phyloP scores from a whole-genome alignment of 345 rosid genomes.

The Microcos paniculata region DNA sequence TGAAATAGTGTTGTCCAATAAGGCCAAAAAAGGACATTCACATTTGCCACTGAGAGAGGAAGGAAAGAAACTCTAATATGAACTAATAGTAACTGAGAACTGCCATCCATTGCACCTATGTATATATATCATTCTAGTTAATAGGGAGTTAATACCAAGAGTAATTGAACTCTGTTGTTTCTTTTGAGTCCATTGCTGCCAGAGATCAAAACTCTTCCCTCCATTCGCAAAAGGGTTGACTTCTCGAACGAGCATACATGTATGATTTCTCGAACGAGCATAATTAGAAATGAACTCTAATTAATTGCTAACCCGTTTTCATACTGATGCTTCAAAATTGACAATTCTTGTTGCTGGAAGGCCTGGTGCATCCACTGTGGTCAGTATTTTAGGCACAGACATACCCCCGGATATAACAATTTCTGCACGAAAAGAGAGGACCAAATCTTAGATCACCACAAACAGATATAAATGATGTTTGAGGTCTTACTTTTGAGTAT shows the following conservation, averaged over 20 bases:
- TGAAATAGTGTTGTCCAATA: not conserved
- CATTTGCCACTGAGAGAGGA: not conserved
- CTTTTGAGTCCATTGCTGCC: not conserved
- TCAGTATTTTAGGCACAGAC: slow-evolving; percentile 64
- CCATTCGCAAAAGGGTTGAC: not conserved
- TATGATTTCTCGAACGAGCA: no score
- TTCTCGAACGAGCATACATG: not conserved
- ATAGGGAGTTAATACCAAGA: not conserved
- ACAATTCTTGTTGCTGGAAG: slow-evolving; percentile 30
- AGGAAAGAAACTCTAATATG: not conserved
- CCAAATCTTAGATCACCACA: not conserved
- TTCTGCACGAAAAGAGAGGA: slow-evolving; percentile 33
- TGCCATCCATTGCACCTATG: not conserved
- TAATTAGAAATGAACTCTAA: not conserved
- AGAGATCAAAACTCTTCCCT: not conserved
- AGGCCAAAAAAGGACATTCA: not conserved
- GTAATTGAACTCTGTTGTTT: not conserved
- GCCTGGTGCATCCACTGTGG: slow-evolving; percentile 40
- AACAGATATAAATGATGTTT: not conserved
- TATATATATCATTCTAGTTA: not conserved
- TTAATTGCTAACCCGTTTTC: slow-evolving; percentile 6
- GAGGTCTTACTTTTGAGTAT: not conserved
- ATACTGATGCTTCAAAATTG: slow-evolving; percentile 39
- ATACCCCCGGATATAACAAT: slow-evolving; percentile 74
- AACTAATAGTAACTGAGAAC: not conserved